Conservation (phyloP, 768 basidiomycete genomes). For the Leccinum aurantiacum region DNA sequence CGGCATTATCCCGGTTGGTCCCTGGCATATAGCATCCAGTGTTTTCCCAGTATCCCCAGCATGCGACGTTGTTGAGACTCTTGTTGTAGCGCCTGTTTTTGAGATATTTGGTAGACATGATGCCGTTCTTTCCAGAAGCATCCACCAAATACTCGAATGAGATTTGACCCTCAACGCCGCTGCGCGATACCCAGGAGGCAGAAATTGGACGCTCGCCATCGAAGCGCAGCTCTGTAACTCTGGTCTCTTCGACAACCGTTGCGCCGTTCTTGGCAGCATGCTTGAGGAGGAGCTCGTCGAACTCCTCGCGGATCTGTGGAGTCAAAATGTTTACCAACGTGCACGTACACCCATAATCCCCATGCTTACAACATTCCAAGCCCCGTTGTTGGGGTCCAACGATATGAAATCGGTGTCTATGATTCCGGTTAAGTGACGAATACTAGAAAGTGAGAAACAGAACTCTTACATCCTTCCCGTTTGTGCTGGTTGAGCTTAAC, state of each 20-base stretch:
- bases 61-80: slow-evolving; percentile 34
- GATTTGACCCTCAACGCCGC: slow-evolving; percentile 4
- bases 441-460: neutral
- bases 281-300: slow-evolving; percentile 10
- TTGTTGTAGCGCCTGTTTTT: slow-evolving; percentile 36
- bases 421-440: neutral
- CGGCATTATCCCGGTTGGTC: slow-evolving; percentile 34
- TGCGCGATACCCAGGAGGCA: slow-evolving; percentile 2
- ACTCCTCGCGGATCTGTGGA: slow-evolving; percentile 6
- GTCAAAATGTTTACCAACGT: neutral
- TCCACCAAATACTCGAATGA: slow-evolving; percentile 12
- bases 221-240: slow-evolving; percentile 6
- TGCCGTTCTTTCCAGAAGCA: slow-evolving; percentile 11
- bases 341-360: neutral
- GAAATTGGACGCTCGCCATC: slow-evolving; percentile 2
- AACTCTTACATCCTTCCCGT: slow-evolving; percentile 10
- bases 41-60: slow-evolving; percentile 39
- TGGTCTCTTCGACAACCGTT: slow-evolving; percentile 1
- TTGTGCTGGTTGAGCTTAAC: slow-evolving; percentile 11
- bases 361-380: slow-evolving; percentile 9
- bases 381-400: slow-evolving; percentile 7
- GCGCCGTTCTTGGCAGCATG: neutral
- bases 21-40: slow-evolving; percentile 30
- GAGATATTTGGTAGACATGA: slow-evolving; percentile 29
- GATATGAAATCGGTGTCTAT: slow-evolving; percentile 11